Evolutionary conservation across 306 rosid species (phyloP), one percentile per base, ranked within the genome.

Genomic region (Casuarina equisetifolia): DNA sequence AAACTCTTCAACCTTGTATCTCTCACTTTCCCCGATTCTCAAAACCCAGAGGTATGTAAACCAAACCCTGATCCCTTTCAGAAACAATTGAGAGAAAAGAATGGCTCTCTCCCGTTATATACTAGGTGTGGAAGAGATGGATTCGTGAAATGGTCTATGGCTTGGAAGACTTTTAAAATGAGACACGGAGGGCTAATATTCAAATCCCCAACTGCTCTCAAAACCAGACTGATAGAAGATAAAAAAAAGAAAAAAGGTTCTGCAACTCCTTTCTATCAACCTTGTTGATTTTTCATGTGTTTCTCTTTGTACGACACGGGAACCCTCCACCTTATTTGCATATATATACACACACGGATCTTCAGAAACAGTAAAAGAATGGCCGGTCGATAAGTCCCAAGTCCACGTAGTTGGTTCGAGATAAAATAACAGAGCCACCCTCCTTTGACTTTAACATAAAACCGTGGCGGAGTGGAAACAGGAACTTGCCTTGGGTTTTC

Each of bases 341-440:
- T 38, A 44, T 63, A 57, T 70, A 42, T 61, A 55, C 54, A 79
- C 3, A 12, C 76, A 38, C 42, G 44, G 73, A 55, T 38, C 42
- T 63, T 69, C 62, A 32, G 17, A 39, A 3, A 44, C 73, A 59
- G 11, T 70, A 17, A 50, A 1, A 1, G 38, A 68, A 10, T 76
- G 55, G 76, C 72, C 79, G 79, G 81, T 77, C 55, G 54, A 85
- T 70, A 88, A 66, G 79, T 70, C 77, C 74, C 9, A 72, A 64
- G 90, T 88, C 88, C 74, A 69, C 58, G 58, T 17, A 13, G 82
- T 75, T 78, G 83, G 82, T 74, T 76, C 25, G 17, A 2, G 4
- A 62, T 1, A 40, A 81, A 87, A 83, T 78, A 86, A 87, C 96
- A 53, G 2, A 74, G 75, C 45, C 83, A 63, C 81, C 92, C 97